Evolutionary conservation across 2,329 filamentous ascomycete species (phyloP), one percentile per base, ranked within the genome.

Genomic region (Penicillium sp.): DNA sequence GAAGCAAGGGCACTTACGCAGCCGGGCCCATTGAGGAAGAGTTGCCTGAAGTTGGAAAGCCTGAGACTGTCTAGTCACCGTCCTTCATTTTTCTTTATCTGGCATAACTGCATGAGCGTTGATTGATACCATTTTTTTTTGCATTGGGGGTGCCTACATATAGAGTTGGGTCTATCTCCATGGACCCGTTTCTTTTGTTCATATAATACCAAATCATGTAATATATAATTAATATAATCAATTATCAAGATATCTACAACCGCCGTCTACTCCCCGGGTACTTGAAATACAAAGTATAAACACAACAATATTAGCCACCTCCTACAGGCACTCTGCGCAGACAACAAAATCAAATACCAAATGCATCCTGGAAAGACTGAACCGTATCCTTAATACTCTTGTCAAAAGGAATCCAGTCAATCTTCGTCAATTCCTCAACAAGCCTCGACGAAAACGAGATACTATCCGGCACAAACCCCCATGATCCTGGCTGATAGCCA

Each of bases 1-100:
- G 88, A 46, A 84, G 84, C 33, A 47, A 47, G 14, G 46, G 56
- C 2, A 58, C 56, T 21, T 58, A 58, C 20, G n/a, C 53, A 21
- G 21, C n/a, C 20, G 42, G 45, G 16, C 18, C 43, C 3, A n/a
- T 14, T 11, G 47, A 54, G 3, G 26, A 55, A 21, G 16, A 23
- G 1, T 9, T 35, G 5, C 16, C 18, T 23, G 24, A 46, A 24
- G 11, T 21, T 2, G 2, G 21, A 16, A 20, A 20, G n/a, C 21
- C 42, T 2, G 43, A 28, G 28, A 18, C 23, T 47, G 46, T 30
- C 21, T 47, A 20, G 20, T 21, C n/a, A 18, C 12, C 18, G 8
- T 35, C 12, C n/a, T n/a, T n/a, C n/a, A n/a, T n/a, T 35, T 14
- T 35, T 9, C 30, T 9, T 35, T 16, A 35, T 35, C 11, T 9